Evolutionary conservation across 805 yeast species (phyloP).

Genomic region (Teunomyces gatunensis): DNA sequence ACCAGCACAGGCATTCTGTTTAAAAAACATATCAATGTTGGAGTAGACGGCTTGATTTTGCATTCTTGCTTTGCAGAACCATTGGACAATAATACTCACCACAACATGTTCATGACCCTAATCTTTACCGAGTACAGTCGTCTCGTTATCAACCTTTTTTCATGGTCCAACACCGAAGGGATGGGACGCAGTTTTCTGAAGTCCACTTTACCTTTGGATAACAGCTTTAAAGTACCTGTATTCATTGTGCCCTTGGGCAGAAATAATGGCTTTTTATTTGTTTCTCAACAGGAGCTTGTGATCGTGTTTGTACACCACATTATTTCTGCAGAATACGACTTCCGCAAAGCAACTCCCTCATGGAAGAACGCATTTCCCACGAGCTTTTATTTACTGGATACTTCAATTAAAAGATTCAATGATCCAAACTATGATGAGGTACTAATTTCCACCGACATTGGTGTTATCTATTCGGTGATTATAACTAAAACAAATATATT

Average conservation of each 20-base stretch:
- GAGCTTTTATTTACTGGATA: conserved; percentile 26
- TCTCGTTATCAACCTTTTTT: conserved; percentile 34
- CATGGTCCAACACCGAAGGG: conserved; percentile 40
- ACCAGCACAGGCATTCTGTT: conserved; percentile 39
- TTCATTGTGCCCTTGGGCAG: conserved; percentile 40
- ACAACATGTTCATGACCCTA: conserved; percentile 33
- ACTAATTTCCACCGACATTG: conserved; percentile 33
- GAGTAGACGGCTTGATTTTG: conserved; percentile 40
- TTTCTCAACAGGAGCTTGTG: conserved; percentile 30
- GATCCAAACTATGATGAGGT: conserved; percentile 21
- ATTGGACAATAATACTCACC: conserved; percentile 17
- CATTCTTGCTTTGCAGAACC: conserved; percentile 45
- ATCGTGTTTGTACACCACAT: conserved; percentile 44
- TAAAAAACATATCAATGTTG: conserved; percentile 36
- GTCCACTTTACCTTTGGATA: conserved; percentile 40
- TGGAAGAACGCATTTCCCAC: conserved; percentile 39
- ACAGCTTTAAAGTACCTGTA: conserved; percentile 40
- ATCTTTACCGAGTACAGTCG: conserved; percentile 37
- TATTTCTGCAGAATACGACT: conserved; percentile 45
- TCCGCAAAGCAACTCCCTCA: conserved; percentile 18
- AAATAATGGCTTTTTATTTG: conserved; percentile 37
- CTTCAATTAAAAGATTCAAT: conserved; percentile 12
- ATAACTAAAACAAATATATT: conserved; percentile 14
- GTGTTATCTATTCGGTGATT: conserved; percentile 30
- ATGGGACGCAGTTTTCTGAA: conserved; percentile 29